Conservation (phyloP, 129 eudicot genomes). For the Chrysanthemum makinoi region DNA sequence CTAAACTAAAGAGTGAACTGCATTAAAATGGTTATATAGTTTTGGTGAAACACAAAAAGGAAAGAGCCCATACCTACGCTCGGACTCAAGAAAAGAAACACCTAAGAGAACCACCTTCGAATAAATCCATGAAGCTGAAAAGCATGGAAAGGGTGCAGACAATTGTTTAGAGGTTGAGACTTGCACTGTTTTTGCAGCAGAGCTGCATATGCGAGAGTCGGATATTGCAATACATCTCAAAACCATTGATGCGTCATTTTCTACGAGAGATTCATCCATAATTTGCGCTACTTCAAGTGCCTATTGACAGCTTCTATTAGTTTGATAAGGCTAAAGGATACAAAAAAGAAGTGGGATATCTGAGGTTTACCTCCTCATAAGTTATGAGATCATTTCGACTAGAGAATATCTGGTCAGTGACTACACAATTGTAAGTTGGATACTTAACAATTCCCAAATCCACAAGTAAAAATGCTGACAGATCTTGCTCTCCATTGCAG, state of each 20-base stretch:
- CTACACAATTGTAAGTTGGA: constrained; percentile 76
- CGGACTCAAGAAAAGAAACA: constrained; percentile 78
- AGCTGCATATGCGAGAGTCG: constrained; percentile 43
- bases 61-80: constrained; percentile 50
- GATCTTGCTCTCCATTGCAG: constrained; percentile 84
- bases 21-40: too few relatives aligned
- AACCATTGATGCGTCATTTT: constrained; percentile 49
- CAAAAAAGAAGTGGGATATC: background rate
- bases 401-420: constrained; percentile 56
- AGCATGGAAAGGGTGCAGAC: constrained; percentile 45
- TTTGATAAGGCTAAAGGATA: constrained; percentile 25
- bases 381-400: constrained; percentile 65
- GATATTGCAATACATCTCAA: constrained; percentile 76
- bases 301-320: constrained; percentile 36
- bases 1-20: too few relatives aligned
- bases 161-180: constrained; percentile 31
- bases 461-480: constrained; percentile 84
- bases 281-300: constrained; percentile 96
- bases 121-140: constrained; percentile 84
- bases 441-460: constrained; percentile 85
- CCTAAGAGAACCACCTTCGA: constrained; percentile 88
- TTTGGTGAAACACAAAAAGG: too few relatives aligned
- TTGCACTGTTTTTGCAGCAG: constrained; percentile 22
- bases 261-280: constrained; percentile 86
- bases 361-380: constrained; percentile 72